Conservation (phyloP, 1,139 yeast genomes). For the Spathaspora sp. region DNA sequence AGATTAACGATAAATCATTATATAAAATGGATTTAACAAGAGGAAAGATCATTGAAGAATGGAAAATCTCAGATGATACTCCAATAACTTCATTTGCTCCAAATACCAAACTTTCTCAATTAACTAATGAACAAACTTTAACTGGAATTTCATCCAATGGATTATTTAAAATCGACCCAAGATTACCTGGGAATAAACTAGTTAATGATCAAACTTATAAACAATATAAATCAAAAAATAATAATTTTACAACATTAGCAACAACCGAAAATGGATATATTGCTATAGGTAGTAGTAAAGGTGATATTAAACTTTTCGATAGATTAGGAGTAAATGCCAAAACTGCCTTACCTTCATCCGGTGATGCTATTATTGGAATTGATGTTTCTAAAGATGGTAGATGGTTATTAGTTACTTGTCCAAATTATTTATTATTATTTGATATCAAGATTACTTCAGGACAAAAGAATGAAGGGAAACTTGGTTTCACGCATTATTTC, state of each 20-base stretch:
- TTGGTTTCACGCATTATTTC: conserved; percentile 68
- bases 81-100: conserved; percentile 66
- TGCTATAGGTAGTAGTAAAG: conserved; percentile 74
- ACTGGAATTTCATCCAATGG: conserved; percentile 67
- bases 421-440: conserved; percentile 63
- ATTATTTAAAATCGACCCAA: conserved; percentile 76
- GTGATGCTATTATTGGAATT: conserved; percentile 66
- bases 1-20: conserved; percentile 38
- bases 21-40: conserved; percentile 76
- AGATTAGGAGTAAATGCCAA: conserved; percentile 72
- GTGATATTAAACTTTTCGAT: conserved; percentile 75
- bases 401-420: conserved; percentile 81
- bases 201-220: conserved; percentile 42
- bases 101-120: conserved; percentile 66
- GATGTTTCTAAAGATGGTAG: conserved; percentile 79
- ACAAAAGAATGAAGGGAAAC: conserved; percentile 52
- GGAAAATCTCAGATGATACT: conserved; percentile 51
- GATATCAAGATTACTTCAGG: conserved; percentile 66
- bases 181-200: conserved; percentile 55
- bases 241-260: conserved; percentile 60
- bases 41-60: conserved; percentile 82
- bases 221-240: conserved; percentile 53
- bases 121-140: conserved; percentile 71
- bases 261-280: conserved; percentile 73
- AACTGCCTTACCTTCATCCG: conserved; percentile 76